Evolutionary conservation across 177 flowering plant genomes (phyloP).

Genomic region (Vitis hybrid): DNA sequence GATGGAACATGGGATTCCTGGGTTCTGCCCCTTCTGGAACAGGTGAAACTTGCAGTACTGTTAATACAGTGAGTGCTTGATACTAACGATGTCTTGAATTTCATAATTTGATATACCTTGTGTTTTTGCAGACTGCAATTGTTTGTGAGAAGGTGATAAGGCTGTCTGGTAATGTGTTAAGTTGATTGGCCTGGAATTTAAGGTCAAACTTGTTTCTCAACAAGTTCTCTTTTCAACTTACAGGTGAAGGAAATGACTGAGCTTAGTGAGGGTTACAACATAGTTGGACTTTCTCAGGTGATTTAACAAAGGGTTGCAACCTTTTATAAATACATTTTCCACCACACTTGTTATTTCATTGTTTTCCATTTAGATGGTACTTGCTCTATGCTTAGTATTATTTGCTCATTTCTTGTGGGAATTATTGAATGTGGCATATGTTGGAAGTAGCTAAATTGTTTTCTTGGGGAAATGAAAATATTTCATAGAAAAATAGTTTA

Average conservation of each 20-base stretch:
- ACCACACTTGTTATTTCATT: too few species aligned
- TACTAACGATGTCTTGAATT: neutral
- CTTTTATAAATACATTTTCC: too few species aligned
- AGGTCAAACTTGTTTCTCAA: slow-evolving; percentile 1
- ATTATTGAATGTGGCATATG: neutral
- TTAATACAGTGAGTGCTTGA: neutral
- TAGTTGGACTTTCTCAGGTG: slow-evolving; percentile 54
- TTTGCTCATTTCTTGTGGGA: neutral
- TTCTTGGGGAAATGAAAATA: too few species aligned
- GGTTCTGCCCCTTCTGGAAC: slow-evolving; percentile 71
- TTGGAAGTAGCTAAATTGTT: neutral
- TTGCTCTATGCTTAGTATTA: neutral
- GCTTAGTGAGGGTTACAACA: slow-evolving; percentile 43
- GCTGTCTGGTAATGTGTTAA: slow-evolving; percentile 5
- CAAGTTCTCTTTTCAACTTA: neutral
- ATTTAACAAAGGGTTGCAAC: neutral
- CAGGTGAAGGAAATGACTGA: slow-evolving; percentile 45
- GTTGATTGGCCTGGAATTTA: neutral
- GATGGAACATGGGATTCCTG: slow-evolving; percentile 86
- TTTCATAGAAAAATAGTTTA: too few species aligned
- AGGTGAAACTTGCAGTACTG: slow-evolving; percentile 35
- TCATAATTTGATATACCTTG: neutral
- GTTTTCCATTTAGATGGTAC: neutral
- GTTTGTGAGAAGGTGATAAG: slow-evolving; percentile 46
- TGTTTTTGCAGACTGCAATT: slow-evolving; percentile 36